Evolutionary conservation across 345 rosid species (phyloP).

Genomic region (Gossypium thurberi): DNA sequence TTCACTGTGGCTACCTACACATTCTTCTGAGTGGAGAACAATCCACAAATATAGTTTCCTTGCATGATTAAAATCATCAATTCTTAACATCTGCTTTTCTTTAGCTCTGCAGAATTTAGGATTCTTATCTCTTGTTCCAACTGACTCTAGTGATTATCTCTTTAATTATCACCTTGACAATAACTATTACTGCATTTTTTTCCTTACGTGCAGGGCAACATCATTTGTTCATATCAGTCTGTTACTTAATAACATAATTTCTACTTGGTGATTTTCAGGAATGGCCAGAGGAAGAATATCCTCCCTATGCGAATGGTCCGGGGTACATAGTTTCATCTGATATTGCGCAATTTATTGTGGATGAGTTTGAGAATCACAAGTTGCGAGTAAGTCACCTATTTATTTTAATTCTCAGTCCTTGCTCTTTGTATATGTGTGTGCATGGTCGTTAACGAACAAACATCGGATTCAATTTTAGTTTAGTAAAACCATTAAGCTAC

Average conservation of each 20-base stretch:
- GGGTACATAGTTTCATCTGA: slow-evolving; percentile 83
- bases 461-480: neutral
- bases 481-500: neutral
- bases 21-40: neutral
- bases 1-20: neutral
- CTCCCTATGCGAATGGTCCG: slow-evolving; percentile 96
- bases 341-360: slow-evolving; percentile 61
- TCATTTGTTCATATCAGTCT: neutral
- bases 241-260: neutral
- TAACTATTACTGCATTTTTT: neutral
- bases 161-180: neutral
- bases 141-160: neutral
- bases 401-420: neutral
- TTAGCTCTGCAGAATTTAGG: neutral
- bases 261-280: slow-evolving; percentile 38
- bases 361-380: slow-evolving; percentile 68
- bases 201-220: too few relatives aligned
- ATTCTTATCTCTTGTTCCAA: neutral
- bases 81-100: neutral
- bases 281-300: slow-evolving; percentile 98
- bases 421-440: neutral
- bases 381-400: slow-evolving; percentile 49
- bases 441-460: neutral
- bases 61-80: neutral
- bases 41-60: neutral